Evolutionary conservation across 176 grass and related monocot genomes (phyloP).

Genomic region (Musa troglodytarum): DNA sequence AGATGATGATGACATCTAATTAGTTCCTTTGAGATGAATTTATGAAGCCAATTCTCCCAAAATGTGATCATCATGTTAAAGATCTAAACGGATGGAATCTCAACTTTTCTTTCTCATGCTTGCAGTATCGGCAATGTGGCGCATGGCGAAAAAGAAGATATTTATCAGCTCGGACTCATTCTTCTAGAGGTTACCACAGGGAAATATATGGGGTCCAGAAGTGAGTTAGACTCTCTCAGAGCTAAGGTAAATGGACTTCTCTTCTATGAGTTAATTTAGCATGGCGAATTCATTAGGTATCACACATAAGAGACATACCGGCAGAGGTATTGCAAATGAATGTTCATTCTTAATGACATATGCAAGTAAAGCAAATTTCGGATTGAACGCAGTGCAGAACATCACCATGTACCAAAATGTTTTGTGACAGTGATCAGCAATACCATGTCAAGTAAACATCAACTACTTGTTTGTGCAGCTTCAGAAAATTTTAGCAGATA

Average conservation of each 20-base stretch:
- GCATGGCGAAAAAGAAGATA: constrained; percentile 56
- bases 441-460: background rate
- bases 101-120: constrained; percentile 6
- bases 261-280: background rate
- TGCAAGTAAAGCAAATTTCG: no score
- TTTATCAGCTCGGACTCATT: constrained; percentile 79
- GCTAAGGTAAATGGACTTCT: constrained; percentile 30
- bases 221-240: constrained; percentile 48
- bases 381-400: no score
- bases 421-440: no score
- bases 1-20: no score
- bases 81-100: constrained; percentile 1
- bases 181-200: constrained; percentile 87
- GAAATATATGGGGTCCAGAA: constrained; percentile 38
- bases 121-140: constrained; percentile 28
- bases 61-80: background rate
- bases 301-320: no score
- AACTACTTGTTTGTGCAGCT: constrained; percentile 25
- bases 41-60: no score
- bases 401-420: no score
- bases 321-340: no score
- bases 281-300: background rate
- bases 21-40: no score
- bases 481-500: constrained; percentile 50
- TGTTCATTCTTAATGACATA: no score